Conservation (phyloP, 805 yeast genomes). For the Barnettozyma populi region DNA sequence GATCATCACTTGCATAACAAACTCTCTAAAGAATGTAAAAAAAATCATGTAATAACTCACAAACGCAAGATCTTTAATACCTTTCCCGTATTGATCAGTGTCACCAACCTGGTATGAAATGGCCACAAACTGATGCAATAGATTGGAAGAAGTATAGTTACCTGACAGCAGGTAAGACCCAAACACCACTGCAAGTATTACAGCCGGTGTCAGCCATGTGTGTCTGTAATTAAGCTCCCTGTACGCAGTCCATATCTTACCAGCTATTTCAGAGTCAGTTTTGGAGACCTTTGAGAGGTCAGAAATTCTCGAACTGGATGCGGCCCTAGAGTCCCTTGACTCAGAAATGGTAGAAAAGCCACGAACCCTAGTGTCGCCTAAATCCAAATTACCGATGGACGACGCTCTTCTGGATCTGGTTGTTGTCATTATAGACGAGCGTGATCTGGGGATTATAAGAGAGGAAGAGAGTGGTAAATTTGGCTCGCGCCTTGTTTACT, state of each 20-base stretch:
- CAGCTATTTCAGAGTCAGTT: constrained; percentile 47
- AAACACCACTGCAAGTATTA: constrained; percentile 39
- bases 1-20: constrained; percentile 76
- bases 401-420: constrained; percentile 45
- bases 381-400: constrained; percentile 66
- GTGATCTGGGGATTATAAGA: background rate
- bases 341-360: constrained; percentile 63
- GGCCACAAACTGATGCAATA: constrained; percentile 55
- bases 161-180: constrained; percentile 48
- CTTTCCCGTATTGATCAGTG: constrained; percentile 79
- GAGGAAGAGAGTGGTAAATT: background rate
- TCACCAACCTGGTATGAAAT: constrained; percentile 60
- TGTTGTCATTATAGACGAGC: background rate
- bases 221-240: constrained; percentile 50
- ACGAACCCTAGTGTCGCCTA: constrained; percentile 70
- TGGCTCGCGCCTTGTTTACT: background rate
- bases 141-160: constrained; percentile 53
- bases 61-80: constrained; percentile 74
- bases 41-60: constrained; percentile 76
- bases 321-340: constrained; percentile 36
- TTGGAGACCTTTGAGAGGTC: constrained; percentile 28
- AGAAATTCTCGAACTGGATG: constrained; percentile 31
- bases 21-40: constrained; percentile 88
- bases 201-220: constrained; percentile 70
- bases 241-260: constrained; percentile 51